Evolutionary conservation across 305 asterid species (phyloP), one percentile per base, ranked within the genome.

Genomic region (Fraxinus angustifolia): DNA sequence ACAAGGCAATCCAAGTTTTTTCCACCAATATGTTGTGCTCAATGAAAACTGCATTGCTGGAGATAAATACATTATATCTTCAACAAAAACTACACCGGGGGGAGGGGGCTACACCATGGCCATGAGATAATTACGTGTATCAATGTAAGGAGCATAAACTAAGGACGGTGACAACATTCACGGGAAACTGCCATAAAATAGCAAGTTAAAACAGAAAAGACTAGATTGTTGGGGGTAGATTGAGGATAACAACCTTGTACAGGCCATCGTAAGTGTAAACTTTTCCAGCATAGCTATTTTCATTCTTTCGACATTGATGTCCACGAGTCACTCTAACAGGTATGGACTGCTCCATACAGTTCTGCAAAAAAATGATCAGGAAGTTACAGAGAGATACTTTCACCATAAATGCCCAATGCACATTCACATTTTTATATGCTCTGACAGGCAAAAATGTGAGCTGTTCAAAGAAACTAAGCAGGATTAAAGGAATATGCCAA

Each of bases 201-300:
- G 38, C 8, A 68, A 30, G 23, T 50, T 31, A 26, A 68, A 31
- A 68, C 75, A 30, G 75, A 68, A 31, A 68, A 11, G 23, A 68
- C 11, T 28, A 68, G 23, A 30, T 68, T 14, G 30, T 4, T 12
- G 1, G 17, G 62, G 23, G 23, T 68, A 28, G 14, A 68, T 6
- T 14, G 38, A 30, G 40, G 23, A 71, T 45, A 67, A 75, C 72
- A 81, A 95, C 99, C 95, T 78, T 83, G 88, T 95, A 95, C 80
- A 95, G 83, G 71, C 99, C 99, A 86, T 95, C 99, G 73, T 95
- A 95, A 5, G 99, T 92, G 68, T 93, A 95, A 75, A 93, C 96
- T 86, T 90, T 93, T 38, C 94, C 93, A 17, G 88, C 97, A 21
- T 92, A 91, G 87, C 97, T 95, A 77, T 84, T 83, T 76, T 58